phyloP scores from a whole-genome alignment of 2,329 filamentous ascomycete genomes.

The Helicocarpus griseus region DNA sequence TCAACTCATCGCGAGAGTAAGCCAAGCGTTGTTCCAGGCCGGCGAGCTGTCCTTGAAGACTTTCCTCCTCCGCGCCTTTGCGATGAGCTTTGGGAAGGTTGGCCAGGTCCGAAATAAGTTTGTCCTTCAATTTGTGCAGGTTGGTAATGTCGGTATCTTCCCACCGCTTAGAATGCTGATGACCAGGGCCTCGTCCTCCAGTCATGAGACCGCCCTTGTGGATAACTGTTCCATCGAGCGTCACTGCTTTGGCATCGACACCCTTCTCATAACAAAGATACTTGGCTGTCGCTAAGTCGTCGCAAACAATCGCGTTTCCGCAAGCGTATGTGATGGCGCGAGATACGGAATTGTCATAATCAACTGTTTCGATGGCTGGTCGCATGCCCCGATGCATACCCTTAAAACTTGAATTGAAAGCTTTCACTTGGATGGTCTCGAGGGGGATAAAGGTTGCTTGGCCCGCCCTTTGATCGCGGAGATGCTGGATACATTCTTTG shows the following conservation, averaged over 20 bases:
- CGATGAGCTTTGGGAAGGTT: slow-evolving; percentile 71
- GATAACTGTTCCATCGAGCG: slow-evolving; percentile 89
- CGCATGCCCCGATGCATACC: slow-evolving; percentile 74
- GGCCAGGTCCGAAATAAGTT: slow-evolving; percentile 66
- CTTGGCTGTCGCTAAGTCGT: slow-evolving; percentile 76
- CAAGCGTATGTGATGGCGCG: slow-evolving; percentile 92
- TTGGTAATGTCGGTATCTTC: slow-evolving; percentile 85
- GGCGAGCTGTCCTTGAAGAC: slow-evolving; percentile 66
- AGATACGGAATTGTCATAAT: slow-evolving; percentile 80
- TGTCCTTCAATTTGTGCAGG: slow-evolving; percentile 65
- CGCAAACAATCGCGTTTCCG: slow-evolving; percentile 88
- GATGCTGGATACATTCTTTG: slow-evolving; percentile 85
- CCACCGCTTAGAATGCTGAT: slow-evolving; percentile 69
- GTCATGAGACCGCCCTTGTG: slow-evolving; percentile 97
- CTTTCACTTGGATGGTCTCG: slow-evolving; percentile 93
- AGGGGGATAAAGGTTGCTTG: slow-evolving; percentile 92
- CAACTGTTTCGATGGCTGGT: slow-evolving; percentile 89
- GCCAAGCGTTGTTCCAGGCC: slow-evolving; percentile 68
- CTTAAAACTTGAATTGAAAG: slow-evolving; percentile 82
- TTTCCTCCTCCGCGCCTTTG: slow-evolving; percentile 67
- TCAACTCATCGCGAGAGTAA: slow-evolving; percentile 65
- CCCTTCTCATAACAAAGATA: slow-evolving; percentile 76
- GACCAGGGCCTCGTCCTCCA: slow-evolving; percentile 73
- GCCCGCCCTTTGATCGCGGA: slow-evolving; percentile 78
- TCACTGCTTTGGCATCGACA: slow-evolving; percentile 88